phyloP scores from a whole-genome alignment of 768 basidiomycete genomes.

The Fomitopsis serialis region DNA sequence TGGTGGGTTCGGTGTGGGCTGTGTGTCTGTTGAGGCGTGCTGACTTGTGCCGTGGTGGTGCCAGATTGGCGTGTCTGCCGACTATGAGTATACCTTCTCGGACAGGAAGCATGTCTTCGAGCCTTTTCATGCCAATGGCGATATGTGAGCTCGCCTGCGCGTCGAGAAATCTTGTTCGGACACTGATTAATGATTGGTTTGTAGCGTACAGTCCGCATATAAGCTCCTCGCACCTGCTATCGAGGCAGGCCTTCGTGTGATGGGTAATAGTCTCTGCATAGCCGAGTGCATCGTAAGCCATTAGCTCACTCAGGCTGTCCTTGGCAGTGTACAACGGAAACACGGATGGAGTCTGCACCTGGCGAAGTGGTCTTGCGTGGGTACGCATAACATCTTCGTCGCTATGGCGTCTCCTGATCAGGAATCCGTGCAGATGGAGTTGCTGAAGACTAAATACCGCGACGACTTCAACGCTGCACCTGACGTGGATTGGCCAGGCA shows the following conservation, averaged over 20 bases:
- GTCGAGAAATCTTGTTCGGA: neutral
- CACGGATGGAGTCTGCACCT: neutral
- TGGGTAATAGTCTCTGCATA: neutral
- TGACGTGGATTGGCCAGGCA: neutral
- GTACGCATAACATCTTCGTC: neutral
- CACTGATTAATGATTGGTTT: neutral
- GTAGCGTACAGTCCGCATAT: neutral
- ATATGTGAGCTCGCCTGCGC: neutral
- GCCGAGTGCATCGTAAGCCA: no score
- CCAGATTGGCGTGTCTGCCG: neutral
- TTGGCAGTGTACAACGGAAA: constrained; percentile 1
- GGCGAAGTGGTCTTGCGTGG: neutral
- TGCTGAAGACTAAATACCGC: neutral
- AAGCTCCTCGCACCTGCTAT: neutral
- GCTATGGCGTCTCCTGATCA: no score
- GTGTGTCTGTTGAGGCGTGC: neutral
- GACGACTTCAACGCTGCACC: neutral
- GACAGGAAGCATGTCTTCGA: neutral
- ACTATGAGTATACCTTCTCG: neutral
- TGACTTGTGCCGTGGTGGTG: neutral
- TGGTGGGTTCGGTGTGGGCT: neutral
- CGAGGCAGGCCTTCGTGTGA: neutral
- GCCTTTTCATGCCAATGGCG: neutral
- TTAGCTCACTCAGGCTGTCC: no score
- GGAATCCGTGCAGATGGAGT: neutral